Conservation (phyloP, 495 filamentous ascomycete genomes). For the Achaetomiella virescens region DNA sequence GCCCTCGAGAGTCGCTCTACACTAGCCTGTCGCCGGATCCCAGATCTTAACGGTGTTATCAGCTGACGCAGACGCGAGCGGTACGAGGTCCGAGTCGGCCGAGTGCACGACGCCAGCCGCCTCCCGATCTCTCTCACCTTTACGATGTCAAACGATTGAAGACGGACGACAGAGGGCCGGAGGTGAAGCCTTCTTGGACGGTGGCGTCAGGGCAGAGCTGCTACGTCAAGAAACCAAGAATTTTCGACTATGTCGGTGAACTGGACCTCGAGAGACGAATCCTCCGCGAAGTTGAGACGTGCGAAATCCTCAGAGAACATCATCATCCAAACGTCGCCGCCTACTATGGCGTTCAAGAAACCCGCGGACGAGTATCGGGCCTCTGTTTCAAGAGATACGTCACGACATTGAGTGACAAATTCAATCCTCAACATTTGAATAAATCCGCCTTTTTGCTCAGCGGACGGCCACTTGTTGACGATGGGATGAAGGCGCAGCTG, state of each 20-base stretch:
- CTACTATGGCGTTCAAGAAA: no score
- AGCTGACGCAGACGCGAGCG: neutral
- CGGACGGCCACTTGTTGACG: no score
- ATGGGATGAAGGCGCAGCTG: neutral
- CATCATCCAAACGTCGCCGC: neutral
- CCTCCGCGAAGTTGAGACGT: neutral
- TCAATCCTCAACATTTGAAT: no score
- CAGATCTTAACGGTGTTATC: slow-evolving; percentile 5
- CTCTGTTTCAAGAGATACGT: no score
- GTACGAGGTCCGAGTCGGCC: no score
- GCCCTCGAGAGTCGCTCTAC: neutral
- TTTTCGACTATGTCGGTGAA: neutral
- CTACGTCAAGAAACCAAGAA: neutral
- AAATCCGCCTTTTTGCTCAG: no score
- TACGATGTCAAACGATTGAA: slow-evolving; percentile 2
- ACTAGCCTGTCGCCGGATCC: slow-evolving; percentile 4
- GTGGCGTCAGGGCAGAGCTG: neutral
- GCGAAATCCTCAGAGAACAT: neutral
- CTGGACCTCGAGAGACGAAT: neutral
- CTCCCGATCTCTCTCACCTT: neutral
- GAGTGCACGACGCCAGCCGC: neutral
- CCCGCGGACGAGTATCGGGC: no score
- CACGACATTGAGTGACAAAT: no score
- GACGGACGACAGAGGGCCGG: neutral
- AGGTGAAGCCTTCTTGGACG: neutral